Conservation (phyloP, 192 early-diverging fungal genomes). For the Backusella westeae region DNA sequence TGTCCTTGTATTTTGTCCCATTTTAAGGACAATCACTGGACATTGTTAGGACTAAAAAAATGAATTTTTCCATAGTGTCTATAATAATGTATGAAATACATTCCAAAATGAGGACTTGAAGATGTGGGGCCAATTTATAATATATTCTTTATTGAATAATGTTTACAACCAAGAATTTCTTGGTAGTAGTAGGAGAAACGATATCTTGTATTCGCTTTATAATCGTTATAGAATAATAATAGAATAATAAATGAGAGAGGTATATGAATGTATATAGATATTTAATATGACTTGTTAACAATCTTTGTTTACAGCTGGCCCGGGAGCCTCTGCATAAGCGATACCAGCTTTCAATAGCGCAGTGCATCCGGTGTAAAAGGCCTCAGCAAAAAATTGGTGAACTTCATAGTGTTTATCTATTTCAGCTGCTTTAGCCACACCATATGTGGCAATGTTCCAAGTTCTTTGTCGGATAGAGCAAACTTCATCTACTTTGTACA, state of each 20-base stretch:
- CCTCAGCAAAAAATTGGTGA: slow-evolving; percentile 47
- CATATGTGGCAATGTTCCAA: slow-evolving; percentile 46
- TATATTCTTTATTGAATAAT: too few species aligned
- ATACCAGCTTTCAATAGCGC: slow-evolving; percentile 53
- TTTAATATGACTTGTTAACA: background rate
- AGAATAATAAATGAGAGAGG: background rate
- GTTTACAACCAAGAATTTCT: background rate
- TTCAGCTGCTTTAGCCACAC: slow-evolving; percentile 47
- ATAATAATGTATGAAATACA: too few species aligned
- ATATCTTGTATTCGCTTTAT: background rate
- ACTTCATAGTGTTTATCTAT: slow-evolving; percentile 56
- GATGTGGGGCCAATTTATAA: too few species aligned
- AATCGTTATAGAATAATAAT: background rate
- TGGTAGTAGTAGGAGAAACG: background rate
- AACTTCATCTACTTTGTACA: slow-evolving; percentile 41
- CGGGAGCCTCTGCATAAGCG: slow-evolving; percentile 42
- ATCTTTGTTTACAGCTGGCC: background rate
- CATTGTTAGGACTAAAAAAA: too few species aligned
- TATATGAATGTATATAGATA: background rate
- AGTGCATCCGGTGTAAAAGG: slow-evolving; percentile 40
- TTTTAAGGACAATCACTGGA: too few species aligned
- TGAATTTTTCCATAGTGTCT: too few species aligned
- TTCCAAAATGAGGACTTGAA: too few species aligned
- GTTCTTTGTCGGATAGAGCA: slow-evolving; percentile 49
- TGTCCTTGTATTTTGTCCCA: too few species aligned